Evolutionary conservation across 352 stramenopile genomes (phyloP).

Genomic region (Globisporangium echinulatum): DNA sequence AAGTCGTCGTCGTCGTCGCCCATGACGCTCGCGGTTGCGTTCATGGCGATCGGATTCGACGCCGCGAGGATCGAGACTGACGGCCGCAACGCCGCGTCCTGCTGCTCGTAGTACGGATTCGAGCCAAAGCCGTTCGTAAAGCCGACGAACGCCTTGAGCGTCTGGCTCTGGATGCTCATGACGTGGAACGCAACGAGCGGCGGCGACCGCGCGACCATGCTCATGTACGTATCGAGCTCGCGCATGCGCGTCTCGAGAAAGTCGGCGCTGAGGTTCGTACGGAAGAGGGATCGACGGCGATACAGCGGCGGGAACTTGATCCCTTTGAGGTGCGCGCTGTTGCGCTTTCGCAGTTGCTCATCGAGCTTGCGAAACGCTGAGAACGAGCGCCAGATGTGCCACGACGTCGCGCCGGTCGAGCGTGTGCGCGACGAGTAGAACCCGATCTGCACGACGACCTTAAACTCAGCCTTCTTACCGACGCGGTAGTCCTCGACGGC

Average conservation of each 20-base stretch:
- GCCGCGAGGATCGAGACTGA: constrained; percentile 63
- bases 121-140: constrained; percentile 72
- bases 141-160: constrained; percentile 73
- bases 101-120: constrained; percentile 65
- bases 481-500: constrained; percentile 67
- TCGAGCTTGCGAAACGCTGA: constrained; percentile 78
- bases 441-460: constrained; percentile 56
- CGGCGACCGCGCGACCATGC: constrained; percentile 46
- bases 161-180: constrained; percentile 61
- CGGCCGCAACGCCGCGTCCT: constrained; percentile 42
- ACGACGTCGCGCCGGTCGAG: constrained; percentile 53
- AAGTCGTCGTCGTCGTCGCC: constrained; percentile 77
- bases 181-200: constrained; percentile 75
- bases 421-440: constrained; percentile 77
- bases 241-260: constrained; percentile 56
- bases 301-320: constrained; percentile 82
- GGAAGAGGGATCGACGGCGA: constrained; percentile 60
- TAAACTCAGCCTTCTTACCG: constrained; percentile 78
- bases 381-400: constrained; percentile 83
- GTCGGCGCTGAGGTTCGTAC: constrained; percentile 50
- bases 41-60: constrained; percentile 28
- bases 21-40: constrained; percentile 57
- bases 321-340: constrained; percentile 61
- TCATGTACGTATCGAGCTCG: constrained; percentile 77
- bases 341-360: constrained; percentile 73